Base-by-base conservation (phyloP, 768 basidiomycete species). In the Plicaturopsis crispa region DNA sequence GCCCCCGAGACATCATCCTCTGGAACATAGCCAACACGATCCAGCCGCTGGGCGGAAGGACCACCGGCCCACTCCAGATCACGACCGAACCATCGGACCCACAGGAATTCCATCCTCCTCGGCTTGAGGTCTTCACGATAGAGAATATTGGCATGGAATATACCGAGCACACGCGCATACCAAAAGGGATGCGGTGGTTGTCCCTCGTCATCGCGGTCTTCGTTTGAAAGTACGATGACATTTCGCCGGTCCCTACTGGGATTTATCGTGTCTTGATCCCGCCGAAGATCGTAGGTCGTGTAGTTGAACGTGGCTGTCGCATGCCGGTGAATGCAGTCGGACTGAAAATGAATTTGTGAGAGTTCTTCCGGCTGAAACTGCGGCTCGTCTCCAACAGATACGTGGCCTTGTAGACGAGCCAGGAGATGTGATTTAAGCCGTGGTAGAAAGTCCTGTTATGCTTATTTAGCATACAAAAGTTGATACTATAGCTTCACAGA, bases 161-260 rank as follows among this genome's bases (percentile, higher is more conserved):
- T 36, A 1, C 57, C 45, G 31, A 63, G 43, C 13, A 59, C 32
- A 21, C 53, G 11, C 13, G 57, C 50, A 53, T 71, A 71, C 62
- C 56, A 53, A 36, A 52, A 55, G 0, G 62, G 63, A 39, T 63
- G 35, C 66, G 46, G 26, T 28, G 8, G 14, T 28, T 28, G 26
- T 28, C 26, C 51, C 24, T 40, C 41, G 0, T 24, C 35, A 1
- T 43, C 47, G 26, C 8, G 8, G 14, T 8, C 8, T 1, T 50
- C 53, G 0, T 53, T 48, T 31, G 51, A 47, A 0, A 38, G 43
- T 4, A 63, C 49, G 51, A 64, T 67, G 13, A 73, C 37, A 24
- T 69, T 50, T 1, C 52, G 23, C 6, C 65, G 54, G 10, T 36
- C 35, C 0, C 51, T 63, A 0, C 46, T 30, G 7, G 62, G 57